Percentiles rank a stretch among this genome's conserved stretches.
phyloP scores from a whole-genome alignment of 2,329 filamentous ascomycete genomes.

The Ophiostoma ulmi region DNA sequence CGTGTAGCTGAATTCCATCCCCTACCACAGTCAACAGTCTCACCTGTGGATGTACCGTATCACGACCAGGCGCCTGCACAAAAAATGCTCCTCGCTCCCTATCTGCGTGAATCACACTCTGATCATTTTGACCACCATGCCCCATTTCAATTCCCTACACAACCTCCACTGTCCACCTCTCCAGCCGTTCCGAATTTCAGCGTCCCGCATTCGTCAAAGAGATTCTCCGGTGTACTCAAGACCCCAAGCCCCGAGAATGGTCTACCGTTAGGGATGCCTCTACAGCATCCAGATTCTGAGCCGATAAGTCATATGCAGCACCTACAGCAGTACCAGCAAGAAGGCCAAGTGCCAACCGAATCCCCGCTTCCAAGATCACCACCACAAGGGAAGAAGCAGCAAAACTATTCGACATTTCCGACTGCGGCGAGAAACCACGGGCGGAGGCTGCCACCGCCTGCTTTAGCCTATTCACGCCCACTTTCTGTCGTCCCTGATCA shows the following conservation, averaged over 20 bases:
- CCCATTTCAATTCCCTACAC: neutral
- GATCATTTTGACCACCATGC: neutral
- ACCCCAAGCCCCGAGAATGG: conserved; percentile 15
- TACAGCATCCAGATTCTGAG: neutral
- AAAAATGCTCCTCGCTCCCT: neutral
- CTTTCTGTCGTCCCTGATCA: conserved; percentile 53
- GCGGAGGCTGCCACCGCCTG: conserved; percentile 40
- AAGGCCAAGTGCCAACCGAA: neutral
- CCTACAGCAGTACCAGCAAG: conserved; percentile 28
- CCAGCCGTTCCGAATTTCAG: conserved; percentile 48
- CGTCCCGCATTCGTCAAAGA: conserved; percentile 41
- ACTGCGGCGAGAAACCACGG: neutral
- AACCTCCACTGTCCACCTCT: conserved; percentile 23
- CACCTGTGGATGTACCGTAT: neutral
- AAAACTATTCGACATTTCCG: neutral
- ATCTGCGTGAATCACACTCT: neutral
- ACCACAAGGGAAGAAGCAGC: neutral
- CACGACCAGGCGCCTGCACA: neutral
- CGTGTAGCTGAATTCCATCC: neutral
- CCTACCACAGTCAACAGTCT: neutral
- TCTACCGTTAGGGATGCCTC: neutral
- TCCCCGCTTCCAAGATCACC: conserved; percentile 21
- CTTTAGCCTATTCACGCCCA: conserved; percentile 46
- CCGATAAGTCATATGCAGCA: neutral
- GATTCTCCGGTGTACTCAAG: conserved; percentile 40